Evolutionary conservation across 768 basidiomycete species (phyloP).

Genomic region (Termitomyces titanicus): DNA sequence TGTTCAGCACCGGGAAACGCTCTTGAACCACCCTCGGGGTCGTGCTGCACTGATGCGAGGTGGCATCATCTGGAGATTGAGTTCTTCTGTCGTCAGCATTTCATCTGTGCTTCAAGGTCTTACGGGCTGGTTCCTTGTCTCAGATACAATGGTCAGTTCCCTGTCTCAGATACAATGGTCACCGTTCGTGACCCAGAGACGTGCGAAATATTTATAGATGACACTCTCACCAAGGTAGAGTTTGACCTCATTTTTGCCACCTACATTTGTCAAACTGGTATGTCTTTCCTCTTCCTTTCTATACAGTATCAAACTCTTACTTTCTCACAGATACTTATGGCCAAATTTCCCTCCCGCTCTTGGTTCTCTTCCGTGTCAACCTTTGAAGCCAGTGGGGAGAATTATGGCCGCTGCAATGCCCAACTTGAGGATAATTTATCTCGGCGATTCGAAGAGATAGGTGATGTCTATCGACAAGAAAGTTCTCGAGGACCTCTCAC

Average conservation of each 20-base stretch:
- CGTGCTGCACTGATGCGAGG: conserved; percentile 14
- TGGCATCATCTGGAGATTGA: conserved; percentile 12
- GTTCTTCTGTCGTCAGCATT: conserved; percentile 2
- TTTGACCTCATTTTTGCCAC: too few species aligned
- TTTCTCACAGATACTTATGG: too few species aligned
- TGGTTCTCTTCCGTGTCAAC: too few species aligned
- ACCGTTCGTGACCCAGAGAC: not conserved
- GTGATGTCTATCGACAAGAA: too few species aligned
- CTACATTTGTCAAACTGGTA: too few species aligned
- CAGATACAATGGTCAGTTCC: too few species aligned
- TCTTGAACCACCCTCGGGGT: not conserved
- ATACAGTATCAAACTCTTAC: conserved; percentile 1
- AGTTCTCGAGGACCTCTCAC: not conserved
- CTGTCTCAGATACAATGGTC: not conserved
- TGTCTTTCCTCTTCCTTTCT: not conserved
- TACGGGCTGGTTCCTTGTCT: too few species aligned
- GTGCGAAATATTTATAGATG: conserved; percentile 10
- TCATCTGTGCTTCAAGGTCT: conserved; percentile 11
- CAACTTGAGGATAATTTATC: not conserved
- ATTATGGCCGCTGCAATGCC: conserved; percentile 1
- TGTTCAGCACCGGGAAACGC: not conserved
- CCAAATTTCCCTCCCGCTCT: too few species aligned
- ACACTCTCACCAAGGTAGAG: conserved; percentile 10
- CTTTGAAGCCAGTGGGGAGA: not conserved
- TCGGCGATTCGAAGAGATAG: not conserved